Evolutionary conservation across 2,329 filamentous ascomycete genomes (phyloP), one percentile per base, ranked within the genome.

Genomic region (Leptosphaerulina australis): DNA sequence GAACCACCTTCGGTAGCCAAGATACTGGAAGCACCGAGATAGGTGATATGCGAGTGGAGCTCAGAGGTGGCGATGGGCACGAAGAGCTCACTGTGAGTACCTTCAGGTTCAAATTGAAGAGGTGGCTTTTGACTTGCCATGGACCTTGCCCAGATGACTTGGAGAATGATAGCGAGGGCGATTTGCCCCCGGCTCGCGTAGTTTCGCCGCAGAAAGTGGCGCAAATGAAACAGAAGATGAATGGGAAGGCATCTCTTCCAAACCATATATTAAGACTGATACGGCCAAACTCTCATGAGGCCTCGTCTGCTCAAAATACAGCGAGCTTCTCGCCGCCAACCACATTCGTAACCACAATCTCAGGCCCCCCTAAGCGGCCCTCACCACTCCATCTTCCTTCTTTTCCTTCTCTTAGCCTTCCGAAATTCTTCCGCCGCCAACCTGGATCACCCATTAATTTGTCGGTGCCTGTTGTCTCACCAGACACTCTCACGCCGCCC

Each of bases 81-180:
- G 30, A 50, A 21, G 11, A 20, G 3, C 9, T 15, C 1, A 36
- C 48, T 22, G 36, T 36, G 7, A 39, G 37, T 8, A 40, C 36
- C 1, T 26, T 51, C 12, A 24, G 24, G 7, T 41, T 36, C 31
- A 51, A 46, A 11, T 25, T 51, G 18, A 51, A 41, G 21, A 20
- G 31, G 9, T 46, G 41, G 48, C 21, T 51, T 11, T 20, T 51
- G 14, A 40, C 37, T 12, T 51, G 41, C 17, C 48, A 43, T 10
- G 38, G 45, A 3, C 35, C 35, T 22, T 51, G 41, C 34, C 25
- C 31, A 10, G 25, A 31, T 11, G 15, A 31, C 9, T 15, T 31
- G 20, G 48, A 46, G 3, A 41, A 29, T 5, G 41, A 46, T 15
- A 51, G 36, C 20, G 48, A 46, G 11, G 31, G 26, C 10, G 41